Evolutionary conservation across 139 green algal species (phyloP), one percentile per base, ranked within the genome.

Genomic region (Eudorina sp.): DNA sequence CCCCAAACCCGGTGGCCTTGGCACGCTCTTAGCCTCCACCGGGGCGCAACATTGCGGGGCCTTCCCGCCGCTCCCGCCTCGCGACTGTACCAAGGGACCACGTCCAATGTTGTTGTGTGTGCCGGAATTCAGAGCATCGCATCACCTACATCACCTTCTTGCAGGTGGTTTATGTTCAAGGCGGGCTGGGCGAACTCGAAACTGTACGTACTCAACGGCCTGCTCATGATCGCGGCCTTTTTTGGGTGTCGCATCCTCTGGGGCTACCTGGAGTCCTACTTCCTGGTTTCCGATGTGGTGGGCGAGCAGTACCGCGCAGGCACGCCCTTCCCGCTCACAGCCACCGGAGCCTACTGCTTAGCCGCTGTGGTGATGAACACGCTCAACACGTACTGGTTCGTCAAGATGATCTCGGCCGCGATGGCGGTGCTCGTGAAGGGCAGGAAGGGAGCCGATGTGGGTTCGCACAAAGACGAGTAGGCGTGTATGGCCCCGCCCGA

Each of bases 301-400:
- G 5, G 31, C 16, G 62, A 88, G 83, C 66, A 31, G 7, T 53
- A 29, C 3, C 34, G 58, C 7, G 25, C 48, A 5, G 51, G 51
- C 46, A 58, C 83, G 38, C 13, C 48, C 36, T 92, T 94, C 25
- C 86, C 91, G 21, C 4, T 81, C 0, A 53, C 53, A 25, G 89
- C 70, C 11, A 91, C 91, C 19, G 91, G 84, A 64, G 72, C 83
- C 36, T 95, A 93, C 85, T 78, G 89, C 40, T 13, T 92, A 0
- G 77, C 62, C 29, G 93, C 92, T 21, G 87, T 92, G 27, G 18
- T 89, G 0, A 83, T 94, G 55, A 93, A 92, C 64, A 36, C 36
- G 36, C 91, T 95, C 45, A 94, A 95, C 81, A 89, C 88, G 27
- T 91, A 76, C 43, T 95, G 93, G 93, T 92, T 93, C 53, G 89